Percentiles rank a stretch among this genome's conserved stretches.
phyloP scores from a whole-genome alignment of 441 rosid genomes.

The Euphorbia celastroides region DNA sequence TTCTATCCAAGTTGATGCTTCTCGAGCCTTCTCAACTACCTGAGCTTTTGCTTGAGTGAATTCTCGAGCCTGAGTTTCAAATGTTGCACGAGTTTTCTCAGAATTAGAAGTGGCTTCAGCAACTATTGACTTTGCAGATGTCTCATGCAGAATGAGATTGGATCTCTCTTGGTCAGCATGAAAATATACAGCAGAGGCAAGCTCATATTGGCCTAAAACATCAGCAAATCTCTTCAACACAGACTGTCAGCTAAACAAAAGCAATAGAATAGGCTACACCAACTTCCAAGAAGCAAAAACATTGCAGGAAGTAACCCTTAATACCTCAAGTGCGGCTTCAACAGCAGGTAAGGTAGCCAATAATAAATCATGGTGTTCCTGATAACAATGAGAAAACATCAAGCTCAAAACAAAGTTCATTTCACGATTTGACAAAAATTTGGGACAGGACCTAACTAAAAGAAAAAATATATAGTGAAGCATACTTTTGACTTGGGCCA shows the following conservation, averaged over 20 bases:
- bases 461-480: neutral
- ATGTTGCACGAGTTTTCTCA: constrained; percentile 62
- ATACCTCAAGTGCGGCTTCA: constrained; percentile 84
- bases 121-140: constrained; percentile 83
- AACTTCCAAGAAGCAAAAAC: constrained; percentile 17
- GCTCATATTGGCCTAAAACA: constrained; percentile 74
- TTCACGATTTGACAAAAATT: constrained; percentile 4
- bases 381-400: constrained; percentile 23
- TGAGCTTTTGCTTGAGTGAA: constrained; percentile 75
- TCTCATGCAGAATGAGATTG: constrained; percentile 65
- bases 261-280: constrained; percentile 16
- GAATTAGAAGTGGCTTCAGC: constrained; percentile 75
- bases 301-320: constrained; percentile 22
- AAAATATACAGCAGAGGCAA: constrained; percentile 59
- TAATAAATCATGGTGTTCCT: constrained; percentile 97
- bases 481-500: neutral
- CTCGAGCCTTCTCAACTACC: constrained; percentile 85
- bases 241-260: constrained; percentile 24
- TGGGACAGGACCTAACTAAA: neutral
- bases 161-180: constrained; percentile 91
- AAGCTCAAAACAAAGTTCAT: constrained; percentile 17
- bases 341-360: constrained; percentile 77
- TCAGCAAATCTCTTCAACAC: constrained; percentile 72
- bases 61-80: constrained; percentile 84
- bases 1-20: constrained; percentile 84